Evolutionary conservation across 1,139 yeast genomes (phyloP), one percentile per base, ranked within the genome.

Genomic region (Debaryomycetaceae sp.): DNA sequence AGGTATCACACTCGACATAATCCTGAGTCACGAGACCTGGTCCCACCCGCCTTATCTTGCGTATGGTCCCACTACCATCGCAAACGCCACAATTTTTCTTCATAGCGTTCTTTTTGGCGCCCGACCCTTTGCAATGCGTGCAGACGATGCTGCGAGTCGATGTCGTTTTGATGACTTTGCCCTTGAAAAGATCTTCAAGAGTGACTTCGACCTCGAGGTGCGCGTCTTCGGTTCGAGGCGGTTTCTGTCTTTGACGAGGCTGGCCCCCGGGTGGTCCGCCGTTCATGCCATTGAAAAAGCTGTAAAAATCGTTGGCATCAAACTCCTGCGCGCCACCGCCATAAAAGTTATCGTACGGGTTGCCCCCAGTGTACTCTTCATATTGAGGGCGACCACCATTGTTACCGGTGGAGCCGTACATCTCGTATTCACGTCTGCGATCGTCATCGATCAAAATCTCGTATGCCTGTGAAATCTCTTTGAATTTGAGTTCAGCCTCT

Each of bases 1-100:
- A 91, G 10, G 69, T 58, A 7, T 67, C 62, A 60, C 98, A 91
- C 14, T 65, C 68, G 5, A 75, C 76, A 31, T 65, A 63, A 29
- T 76, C 80, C 37, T 76, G 78, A 3, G 88, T 71, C 14, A 79
- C 79, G 46, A 84, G 60, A 1, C 96, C 95, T 0, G 89, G 88
- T 0, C 83, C 89, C 24, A 83, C 71, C 35, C 88, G 68, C 36
- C 76, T 61, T 26, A 83, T 65, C 49, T 76, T 75, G 38, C 75
- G 68, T 4, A 71, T 69, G 29, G 57, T 53, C 2, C 97, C 97
- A 30, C 65, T 60, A 4, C 96, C 97, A 16, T 72, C 66, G 61
- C 98, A 91, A 4, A 65, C 55, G 0, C 68, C 62, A 64, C 97
- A 85, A 23, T 56, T 57, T 28, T 67, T 69, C 19, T 70, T 56